phyloP scores from a whole-genome alignment of 345 rosid species.

The Eucalyptus curtisii region DNA sequence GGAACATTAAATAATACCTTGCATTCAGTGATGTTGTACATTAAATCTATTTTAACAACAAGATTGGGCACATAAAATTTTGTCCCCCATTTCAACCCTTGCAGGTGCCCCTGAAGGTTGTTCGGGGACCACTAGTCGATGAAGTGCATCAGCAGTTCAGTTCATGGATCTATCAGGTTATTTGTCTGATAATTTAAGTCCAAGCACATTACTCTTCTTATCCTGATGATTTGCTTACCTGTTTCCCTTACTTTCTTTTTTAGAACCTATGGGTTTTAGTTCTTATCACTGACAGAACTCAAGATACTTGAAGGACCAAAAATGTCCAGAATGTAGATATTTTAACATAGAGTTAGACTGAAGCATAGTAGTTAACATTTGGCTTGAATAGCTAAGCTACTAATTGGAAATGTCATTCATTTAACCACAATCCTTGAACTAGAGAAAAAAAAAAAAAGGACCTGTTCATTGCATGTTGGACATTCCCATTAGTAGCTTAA shows the following conservation, averaged over 20 bases:
- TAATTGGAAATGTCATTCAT: neutral
- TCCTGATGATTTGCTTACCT: neutral
- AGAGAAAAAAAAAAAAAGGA: neutral
- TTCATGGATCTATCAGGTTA: conserved; percentile 77
- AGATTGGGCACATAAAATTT: neutral
- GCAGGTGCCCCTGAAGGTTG: conserved; percentile 48
- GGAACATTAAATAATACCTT: neutral
- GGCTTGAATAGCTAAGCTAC: neutral
- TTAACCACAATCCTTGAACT: neutral
- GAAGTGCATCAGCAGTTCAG: conserved; percentile 77
- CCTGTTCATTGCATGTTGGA: neutral
- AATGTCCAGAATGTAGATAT: neutral
- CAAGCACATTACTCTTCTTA: neutral
- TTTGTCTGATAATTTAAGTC: neutral
- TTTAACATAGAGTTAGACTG: neutral
- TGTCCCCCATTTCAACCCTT: neutral
- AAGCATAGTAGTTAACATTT: neutral
- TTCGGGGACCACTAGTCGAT: conserved; percentile 53
- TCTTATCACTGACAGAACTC: neutral
- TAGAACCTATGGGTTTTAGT: neutral
- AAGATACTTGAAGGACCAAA: neutral
- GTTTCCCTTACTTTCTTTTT: neutral
- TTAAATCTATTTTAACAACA: neutral
- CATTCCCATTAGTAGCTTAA: neutral
- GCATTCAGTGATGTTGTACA: neutral